These are phyloP conservation scores for Nissolia schottii DNA, from an alignment of 306 rosid genomes.

Conservation along the genomic window DNA sequence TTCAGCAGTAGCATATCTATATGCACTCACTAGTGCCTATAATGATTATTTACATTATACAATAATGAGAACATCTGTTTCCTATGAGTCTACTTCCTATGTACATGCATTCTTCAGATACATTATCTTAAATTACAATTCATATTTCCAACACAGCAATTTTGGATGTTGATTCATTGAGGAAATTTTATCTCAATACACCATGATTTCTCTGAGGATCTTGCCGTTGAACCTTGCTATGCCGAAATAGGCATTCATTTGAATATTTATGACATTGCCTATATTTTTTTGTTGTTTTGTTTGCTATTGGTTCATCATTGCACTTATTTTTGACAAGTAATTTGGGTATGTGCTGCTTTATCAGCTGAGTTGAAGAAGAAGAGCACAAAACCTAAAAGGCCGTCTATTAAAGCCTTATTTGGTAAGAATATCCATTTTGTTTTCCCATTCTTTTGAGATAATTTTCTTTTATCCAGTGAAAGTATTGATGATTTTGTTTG, in stretches of 20 bases:
- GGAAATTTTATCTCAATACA: neutral
- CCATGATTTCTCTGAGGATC: neutral
- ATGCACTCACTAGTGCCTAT: no score
- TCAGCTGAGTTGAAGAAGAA: slow-evolving; percentile 89
- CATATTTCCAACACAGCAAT: no score
- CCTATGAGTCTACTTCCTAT: no score
- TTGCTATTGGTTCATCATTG: neutral
- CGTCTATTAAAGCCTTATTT: slow-evolving; percentile 79
- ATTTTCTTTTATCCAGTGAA: neutral
- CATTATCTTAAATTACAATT: no score
- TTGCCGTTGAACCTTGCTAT: neutral
- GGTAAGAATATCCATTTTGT: slow-evolving; percentile 44
- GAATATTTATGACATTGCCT: neutral
- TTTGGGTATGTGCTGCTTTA: neutral
- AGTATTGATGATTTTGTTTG: neutral
- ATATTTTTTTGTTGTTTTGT: neutral
- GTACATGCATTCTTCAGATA: no score
- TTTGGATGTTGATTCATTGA: neutral
- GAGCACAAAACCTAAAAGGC: slow-evolving; percentile 70
- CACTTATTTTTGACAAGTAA: slow-evolving; percentile 4
- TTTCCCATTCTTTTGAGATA: neutral
- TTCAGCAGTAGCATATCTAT: no score
- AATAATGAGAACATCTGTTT: no score
- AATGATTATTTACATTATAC: no score
- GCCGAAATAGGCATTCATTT: neutral